Evolutionary conservation across 2,329 filamentous ascomycete genomes (phyloP), one percentile per base, ranked within the genome.

Genomic region (Colletotrichum spaethianum): DNA sequence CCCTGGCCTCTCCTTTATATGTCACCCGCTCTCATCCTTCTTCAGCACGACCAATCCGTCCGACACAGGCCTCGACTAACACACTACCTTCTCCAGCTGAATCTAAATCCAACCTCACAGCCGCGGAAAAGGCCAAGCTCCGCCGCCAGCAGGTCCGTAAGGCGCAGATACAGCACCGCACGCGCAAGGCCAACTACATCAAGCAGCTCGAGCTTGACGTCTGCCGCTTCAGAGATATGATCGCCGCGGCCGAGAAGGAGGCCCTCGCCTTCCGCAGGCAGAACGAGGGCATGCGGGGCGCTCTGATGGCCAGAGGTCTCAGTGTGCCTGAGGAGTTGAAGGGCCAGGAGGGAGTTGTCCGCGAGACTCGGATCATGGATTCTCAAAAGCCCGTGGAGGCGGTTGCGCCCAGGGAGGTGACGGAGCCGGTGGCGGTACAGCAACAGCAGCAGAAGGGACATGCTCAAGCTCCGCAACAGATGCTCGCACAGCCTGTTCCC

Each of bases 171-270:
- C 84, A 88, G 76, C 88, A 90, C 75, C 86, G 88, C 20, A 85
- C 87, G 77, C 86, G 88, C 76, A 89, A 89, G 76, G 86, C 85
- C 62, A 85, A 89, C 77, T 88, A 90, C 76, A 83, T 86, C 73
- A 85, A 84, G 75, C 81, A 89, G 79, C 84, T 90, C 38, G 88
- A 90, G 80, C 79, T 84, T 72, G 87, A 89, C 75, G 79, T 87
- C 23, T 80, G 82, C 18, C 81, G 82, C 73, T 82, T 88, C 67
- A 84, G 87, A 16, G 84, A 86, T 62, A 78, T 85, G 74, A 86
- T 90, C 70, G 80, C 83, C 48, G 78, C 78, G 20, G 79, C 82
- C 0, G 82, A 87, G 75, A 76, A 77, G 18, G 85, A 88, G 53
- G 77, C 81, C 1, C 74, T 76, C 4, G 73, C 71, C 5, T 78